Evolutionary conservation across 208 protist genomes (phyloP), one percentile per base, ranked within the genome.

Genomic region (Hexamita inflata): DNA sequence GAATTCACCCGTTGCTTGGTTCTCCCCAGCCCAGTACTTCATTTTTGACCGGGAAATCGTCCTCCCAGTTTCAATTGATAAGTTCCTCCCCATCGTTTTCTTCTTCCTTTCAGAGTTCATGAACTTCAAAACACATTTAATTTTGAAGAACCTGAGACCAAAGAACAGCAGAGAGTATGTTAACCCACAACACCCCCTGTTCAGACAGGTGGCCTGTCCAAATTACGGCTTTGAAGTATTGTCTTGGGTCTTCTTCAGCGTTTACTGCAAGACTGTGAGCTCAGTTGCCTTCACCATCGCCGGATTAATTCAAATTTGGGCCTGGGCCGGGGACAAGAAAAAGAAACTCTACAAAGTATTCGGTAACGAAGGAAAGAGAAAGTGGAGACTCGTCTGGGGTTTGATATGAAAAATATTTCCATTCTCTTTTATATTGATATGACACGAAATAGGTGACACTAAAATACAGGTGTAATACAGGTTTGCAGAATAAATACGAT

Each of bases 201-300:
- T 94, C 80, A 78, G 88, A 28, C 77, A 90, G 26, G 87, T 92
- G 11, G 87, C 88, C 45, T 94, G 91, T 88, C 90, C 92, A 35
- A 94, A 95, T 83, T 95, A 95, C 86, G 88, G 87, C 66, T 92
- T 91, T 78, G 92, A 95, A 83, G 86, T 94, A 38, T 81, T 92
- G 70, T 88, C 86, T 19, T 95, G 92, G 92, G 83, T 91, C 15
- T 70, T 77, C 77, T 94, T 95, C 82, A 34, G 24, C 60, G 15
- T 66, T 15, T 66, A 38, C 30, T 38, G 24, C 34, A 15, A 34
- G 15, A 38, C 60, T 34, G 15, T 15, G 60, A 30, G 15, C 15
- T 66, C 24, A 24, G 60, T 30, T 38, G 26, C 34, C 26, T 66
- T 66, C 60, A 66, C 15, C 15, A 15, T 66, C 19, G 15, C 24